Evolutionary conservation across 2,329 filamentous ascomycete species (phyloP).

Genomic region (Ambrosiella cleistominuta): DNA sequence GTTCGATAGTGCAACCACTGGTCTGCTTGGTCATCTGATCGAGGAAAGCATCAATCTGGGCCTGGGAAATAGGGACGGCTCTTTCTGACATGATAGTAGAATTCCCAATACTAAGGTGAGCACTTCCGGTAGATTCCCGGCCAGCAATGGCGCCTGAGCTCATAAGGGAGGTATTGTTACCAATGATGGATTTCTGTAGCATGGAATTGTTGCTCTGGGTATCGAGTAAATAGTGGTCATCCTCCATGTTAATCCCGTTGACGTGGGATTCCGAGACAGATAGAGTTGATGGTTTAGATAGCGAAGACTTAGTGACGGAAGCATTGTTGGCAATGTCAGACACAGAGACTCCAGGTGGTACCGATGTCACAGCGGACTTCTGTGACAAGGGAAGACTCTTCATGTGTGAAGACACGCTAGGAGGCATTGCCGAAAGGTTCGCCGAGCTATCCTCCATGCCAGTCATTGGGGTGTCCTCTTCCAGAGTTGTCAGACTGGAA

Average conservation of each 20-base stretch:
- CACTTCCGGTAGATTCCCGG: background rate
- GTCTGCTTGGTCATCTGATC: slow-evolving; percentile 47
- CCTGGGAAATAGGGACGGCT: slow-evolving; percentile 24
- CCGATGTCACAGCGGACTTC: slow-evolving; percentile 38
- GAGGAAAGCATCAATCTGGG: slow-evolving; percentile 40
- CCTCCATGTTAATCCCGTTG: slow-evolving; percentile 1
- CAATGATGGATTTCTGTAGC: background rate
- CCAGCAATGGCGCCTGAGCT: background rate
- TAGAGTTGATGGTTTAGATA: slow-evolving; percentile 26
- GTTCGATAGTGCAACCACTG: slow-evolving; percentile 71
- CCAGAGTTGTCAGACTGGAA: slow-evolving; percentile 37
- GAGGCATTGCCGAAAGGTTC: slow-evolving; percentile 19
- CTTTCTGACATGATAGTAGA: slow-evolving; percentile 8
- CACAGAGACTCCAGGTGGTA: slow-evolving; percentile 40
- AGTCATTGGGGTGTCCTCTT: slow-evolving; percentile 44
- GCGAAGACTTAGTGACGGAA: slow-evolving; percentile 80
- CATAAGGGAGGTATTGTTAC: background rate
- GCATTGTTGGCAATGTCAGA: slow-evolving; percentile 60
- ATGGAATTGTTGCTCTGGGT: slow-evolving; percentile 25
- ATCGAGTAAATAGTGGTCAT: slow-evolving; percentile 14
- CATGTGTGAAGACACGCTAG: slow-evolving; percentile 10
- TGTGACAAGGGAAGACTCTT: slow-evolving; percentile 46
- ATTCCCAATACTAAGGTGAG: background rate
- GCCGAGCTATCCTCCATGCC: slow-evolving; percentile 27
- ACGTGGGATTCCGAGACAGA: slow-evolving; percentile 17